phyloP scores from a whole-genome alignment of 2,329 filamentous ascomycete species.

The Zymoseptoria passerinii region DNA sequence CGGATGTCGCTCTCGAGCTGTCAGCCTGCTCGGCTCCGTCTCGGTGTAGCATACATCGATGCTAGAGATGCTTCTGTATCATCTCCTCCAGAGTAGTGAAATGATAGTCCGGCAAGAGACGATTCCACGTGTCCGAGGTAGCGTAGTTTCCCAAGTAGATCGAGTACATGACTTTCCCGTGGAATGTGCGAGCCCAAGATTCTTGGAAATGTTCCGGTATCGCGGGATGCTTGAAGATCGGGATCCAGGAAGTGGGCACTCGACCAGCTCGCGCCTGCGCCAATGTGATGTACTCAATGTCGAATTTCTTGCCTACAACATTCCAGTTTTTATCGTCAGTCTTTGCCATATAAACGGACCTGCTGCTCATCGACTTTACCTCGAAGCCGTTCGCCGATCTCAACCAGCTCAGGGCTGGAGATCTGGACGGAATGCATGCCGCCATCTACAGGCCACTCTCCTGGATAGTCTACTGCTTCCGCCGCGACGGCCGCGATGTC shows the following conservation, averaged over 20 bases:
- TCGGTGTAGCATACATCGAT: no score
- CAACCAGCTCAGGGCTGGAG: slow-evolving; percentile 28
- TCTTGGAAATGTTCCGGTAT: slow-evolving; percentile 10
- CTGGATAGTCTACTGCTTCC: slow-evolving; percentile 37
- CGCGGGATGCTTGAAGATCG: slow-evolving; percentile 21
- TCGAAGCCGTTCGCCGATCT: slow-evolving; percentile 7
- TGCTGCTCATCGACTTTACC: slow-evolving; percentile 1
- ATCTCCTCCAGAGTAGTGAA: slow-evolving; percentile 39
- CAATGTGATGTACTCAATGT: slow-evolving; percentile 38
- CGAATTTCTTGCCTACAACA: slow-evolving; percentile 32
- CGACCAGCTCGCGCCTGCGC: slow-evolving; percentile 42
- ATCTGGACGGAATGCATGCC: slow-evolving; percentile 37
- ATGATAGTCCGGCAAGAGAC: slow-evolving; percentile 37
- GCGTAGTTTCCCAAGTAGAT: background rate
- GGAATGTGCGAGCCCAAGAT: background rate
- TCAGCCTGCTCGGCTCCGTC: no score
- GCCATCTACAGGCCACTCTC: slow-evolving; percentile 36
- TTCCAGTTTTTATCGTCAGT: slow-evolving; percentile 27
- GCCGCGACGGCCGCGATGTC: slow-evolving; percentile 39
- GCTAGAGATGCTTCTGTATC: slow-evolving; percentile 17
- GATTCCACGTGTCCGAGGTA: slow-evolving; percentile 40
- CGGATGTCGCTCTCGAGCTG: no score
- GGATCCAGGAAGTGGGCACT: slow-evolving; percentile 35
- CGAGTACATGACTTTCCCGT: background rate
- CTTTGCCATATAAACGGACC: background rate